Evolutionary conservation across 2,329 filamentous ascomycete species (phyloP), one percentile per base, ranked within the genome.

Genomic region (Phaeoacremonium minimum): DNA sequence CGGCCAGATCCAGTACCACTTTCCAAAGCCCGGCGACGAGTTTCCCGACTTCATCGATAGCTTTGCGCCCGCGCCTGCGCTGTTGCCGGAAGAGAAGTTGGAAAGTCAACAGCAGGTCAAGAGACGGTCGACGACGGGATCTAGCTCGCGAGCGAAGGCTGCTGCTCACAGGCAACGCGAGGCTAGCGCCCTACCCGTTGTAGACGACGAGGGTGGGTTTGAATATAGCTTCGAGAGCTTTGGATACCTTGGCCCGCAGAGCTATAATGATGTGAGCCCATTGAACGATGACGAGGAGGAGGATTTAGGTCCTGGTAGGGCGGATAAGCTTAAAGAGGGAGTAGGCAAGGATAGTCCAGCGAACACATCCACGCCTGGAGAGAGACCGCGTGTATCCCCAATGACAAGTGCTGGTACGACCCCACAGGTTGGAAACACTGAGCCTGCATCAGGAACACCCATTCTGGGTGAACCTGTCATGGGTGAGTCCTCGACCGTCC

Each of bases 21-120:
- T 78, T 43, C 75, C 75, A 6, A 64, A 64, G 30, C 65, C 69
- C 5, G 75, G 75, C 43, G 75, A 80, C 47, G 75, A 79, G 55
- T 80, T 72, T 35, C 73, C 75, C 32, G 69, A 75, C 46, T 73
- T 64, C 45, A 49, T 72, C 42, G 58, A 57, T 33, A 56, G 58
- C 14, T 46, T 47, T 30, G 48, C 52, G 4, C 59, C 64, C 0
- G 55, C 50, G 1, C 60, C 63, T 3, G 56, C 58, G 17, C 57
- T 76, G 2, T 60, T 65, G 1, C 73, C 73, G n/a, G 71, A 76
- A 44, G 72, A 76, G 47, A 63, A 58, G 35, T 63, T 75, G 14
- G 69, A 69, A 45, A 73, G 69, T 45, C 69, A 75, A 45, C 67
- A 69, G 46, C 68, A 75, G 50, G 41, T 68, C 18, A 66, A 58